Conservation (phyloP, 2,329 filamentous ascomycete species). For the Sclerotinia nivalis region DNA sequence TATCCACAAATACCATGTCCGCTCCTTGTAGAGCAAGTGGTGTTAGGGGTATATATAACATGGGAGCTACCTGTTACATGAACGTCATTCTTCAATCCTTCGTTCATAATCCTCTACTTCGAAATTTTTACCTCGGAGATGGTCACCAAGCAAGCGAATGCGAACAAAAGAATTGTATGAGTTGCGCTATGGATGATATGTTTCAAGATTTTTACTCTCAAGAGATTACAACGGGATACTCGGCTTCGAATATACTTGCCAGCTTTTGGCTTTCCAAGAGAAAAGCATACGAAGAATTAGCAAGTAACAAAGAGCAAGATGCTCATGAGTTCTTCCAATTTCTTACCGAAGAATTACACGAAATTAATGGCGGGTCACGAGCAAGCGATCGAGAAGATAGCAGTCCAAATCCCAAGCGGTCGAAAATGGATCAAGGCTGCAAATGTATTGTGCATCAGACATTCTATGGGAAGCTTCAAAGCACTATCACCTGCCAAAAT, state of each 20-base stretch:
- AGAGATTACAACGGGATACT: slow-evolving; percentile 85
- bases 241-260: slow-evolving; percentile 83
- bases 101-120: slow-evolving; percentile 87
- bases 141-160: slow-evolving; percentile 82
- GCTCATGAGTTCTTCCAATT: slow-evolving; percentile 98
- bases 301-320: slow-evolving; percentile 93
- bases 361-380: slow-evolving; percentile 66
- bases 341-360: slow-evolving; percentile 86
- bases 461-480: slow-evolving; percentile 89
- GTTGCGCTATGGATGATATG: slow-evolving; percentile 72
- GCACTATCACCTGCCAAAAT: slow-evolving; percentile 85
- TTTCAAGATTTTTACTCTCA: slow-evolving; percentile 70
- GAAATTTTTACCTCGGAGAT: slow-evolving; percentile 89
- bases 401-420: slow-evolving; percentile 31
- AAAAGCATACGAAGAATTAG: slow-evolving; percentile 70
- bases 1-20: slow-evolving; percentile 74
- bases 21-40: slow-evolving; percentile 85
- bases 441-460: slow-evolving; percentile 91
- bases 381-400: slow-evolving; percentile 30
- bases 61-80: slow-evolving; percentile 98
- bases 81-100: slow-evolving; percentile 93
- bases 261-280: slow-evolving; percentile 87
- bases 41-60: slow-evolving; percentile 90
- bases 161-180: slow-evolving; percentile 60
- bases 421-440: slow-evolving; percentile 52